Conservation (phyloP, 345 rosid genomes). For the Salix brachista region DNA sequence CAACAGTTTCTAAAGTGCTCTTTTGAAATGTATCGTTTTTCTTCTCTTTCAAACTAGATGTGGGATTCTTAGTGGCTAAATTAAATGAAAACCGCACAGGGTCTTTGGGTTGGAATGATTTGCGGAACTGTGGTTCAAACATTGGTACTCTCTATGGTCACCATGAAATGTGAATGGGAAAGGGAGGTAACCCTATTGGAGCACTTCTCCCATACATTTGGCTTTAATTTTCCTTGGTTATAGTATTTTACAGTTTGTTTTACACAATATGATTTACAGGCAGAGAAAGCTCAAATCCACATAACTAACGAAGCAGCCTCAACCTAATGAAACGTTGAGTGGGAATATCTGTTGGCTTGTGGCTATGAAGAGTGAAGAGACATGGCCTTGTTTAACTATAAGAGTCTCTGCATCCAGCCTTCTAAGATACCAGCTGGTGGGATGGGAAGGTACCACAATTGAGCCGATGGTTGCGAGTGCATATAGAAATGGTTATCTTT, state of each 20-base stretch:
- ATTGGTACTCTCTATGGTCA: conserved; percentile 32
- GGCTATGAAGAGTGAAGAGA: no score
- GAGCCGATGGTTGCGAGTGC: not conserved
- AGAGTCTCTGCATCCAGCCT: no score
- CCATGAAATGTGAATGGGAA: conserved; percentile 42
- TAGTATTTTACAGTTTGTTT: not conserved
- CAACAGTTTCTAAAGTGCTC: no score
- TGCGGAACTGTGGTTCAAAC: conserved; percentile 49
- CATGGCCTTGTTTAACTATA: no score
- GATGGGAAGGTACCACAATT: not conserved
- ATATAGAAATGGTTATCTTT: not conserved
- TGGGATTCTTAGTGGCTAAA: not conserved
- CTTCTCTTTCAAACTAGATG: not conserved
- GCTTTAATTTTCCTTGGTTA: not conserved
- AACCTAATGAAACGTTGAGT: no score
- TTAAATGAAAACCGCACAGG: conserved; percentile 21
- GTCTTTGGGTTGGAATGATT: conserved; percentile 51
- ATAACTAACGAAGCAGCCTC: not conserved
- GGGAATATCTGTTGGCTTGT: no score
- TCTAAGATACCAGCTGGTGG: no score
- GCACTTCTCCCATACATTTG: not conserved
- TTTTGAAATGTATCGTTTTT: no score
- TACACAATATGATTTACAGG: not conserved
- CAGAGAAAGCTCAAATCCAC: not conserved
- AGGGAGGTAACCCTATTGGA: conserved; percentile 25